Percentiles rank a stretch among this genome's conserved stretches.
phyloP scores from a whole-genome alignment of 73 alveolate genomes.

The Paramecium primaurelia region DNA sequence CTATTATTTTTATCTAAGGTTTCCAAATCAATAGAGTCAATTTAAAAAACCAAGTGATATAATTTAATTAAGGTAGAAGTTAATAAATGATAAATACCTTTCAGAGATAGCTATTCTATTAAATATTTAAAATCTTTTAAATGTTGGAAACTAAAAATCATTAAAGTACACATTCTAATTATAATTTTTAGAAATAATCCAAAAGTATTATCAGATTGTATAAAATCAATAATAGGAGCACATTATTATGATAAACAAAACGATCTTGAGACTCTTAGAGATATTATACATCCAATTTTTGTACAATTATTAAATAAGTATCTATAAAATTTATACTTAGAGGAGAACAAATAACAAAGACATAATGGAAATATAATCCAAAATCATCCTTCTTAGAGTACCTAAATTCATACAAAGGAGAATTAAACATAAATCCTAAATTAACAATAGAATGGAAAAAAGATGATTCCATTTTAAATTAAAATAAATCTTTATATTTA shows the following conservation, averaged over 20 bases:
- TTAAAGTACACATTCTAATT: neutral
- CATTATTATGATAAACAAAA: neutral
- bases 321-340: neutral
- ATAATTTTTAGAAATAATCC: neutral
- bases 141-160: conserved; percentile 15
- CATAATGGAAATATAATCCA: neutral
- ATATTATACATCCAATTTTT: neutral
- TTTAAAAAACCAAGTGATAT: neutral
- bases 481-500: neutral
- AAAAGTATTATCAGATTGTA: neutral
- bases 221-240: neutral
- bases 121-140: neutral
- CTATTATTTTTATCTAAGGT: neutral
- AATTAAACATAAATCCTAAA: neutral
- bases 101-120: neutral
- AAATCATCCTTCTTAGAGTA: neutral
- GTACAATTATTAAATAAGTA: neutral
- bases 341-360: neutral
- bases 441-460: neutral
- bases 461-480: neutral
- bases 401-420: neutral
- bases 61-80: neutral
- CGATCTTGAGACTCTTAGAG: neutral
- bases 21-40: neutral
- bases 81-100: neutral